Evolutionary conservation across 257 asterid genomes (phyloP).

Genomic region (Mentha longifolia): DNA sequence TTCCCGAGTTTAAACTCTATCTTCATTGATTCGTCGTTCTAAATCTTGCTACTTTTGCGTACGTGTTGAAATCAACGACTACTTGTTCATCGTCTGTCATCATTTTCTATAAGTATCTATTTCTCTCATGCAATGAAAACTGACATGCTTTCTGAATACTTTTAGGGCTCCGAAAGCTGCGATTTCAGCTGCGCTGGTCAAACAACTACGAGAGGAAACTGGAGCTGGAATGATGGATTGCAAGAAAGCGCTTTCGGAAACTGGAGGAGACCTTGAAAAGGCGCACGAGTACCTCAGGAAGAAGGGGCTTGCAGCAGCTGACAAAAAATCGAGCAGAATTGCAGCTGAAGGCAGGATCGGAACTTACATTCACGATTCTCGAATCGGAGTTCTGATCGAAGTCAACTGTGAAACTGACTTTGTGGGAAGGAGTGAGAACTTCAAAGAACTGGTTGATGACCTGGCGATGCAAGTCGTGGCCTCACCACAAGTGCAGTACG

Average conservation of each 20-base stretch:
- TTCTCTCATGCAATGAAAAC: background rate
- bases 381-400: slow-evolving; percentile 93
- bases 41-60: background rate
- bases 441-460: slow-evolving; percentile 77
- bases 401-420: slow-evolving; percentile 97
- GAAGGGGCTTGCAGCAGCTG: slow-evolving; percentile 94
- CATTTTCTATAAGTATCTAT: background rate
- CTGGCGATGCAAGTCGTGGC: slow-evolving; percentile 98
- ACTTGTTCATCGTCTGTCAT: background rate
- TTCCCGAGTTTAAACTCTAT: background rate
- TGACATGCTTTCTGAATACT: slow-evolving; percentile 20
- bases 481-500: slow-evolving; percentile 79
- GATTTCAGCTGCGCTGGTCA: slow-evolving; percentile 82
- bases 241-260: slow-evolving; percentile 94
- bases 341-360: slow-evolving; percentile 99
- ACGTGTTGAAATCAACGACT: background rate
- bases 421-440: slow-evolving; percentile 81
- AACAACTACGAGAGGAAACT: slow-evolving; percentile 91
- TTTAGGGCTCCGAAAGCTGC: slow-evolving; percentile 62
- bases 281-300: slow-evolving; percentile 91
- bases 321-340: slow-evolving; percentile 88
- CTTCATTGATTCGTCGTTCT: slow-evolving; percentile 19
- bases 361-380: slow-evolving; percentile 85
- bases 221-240: slow-evolving; percentile 99
- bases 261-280: slow-evolving; percentile 84